A percentile compares a stretch with the other conserved stretches of the same genome.
Evolutionary conservation across 176 grass and related monocot genomes (phyloP).

Genomic region (Chloris gayana): DNA sequence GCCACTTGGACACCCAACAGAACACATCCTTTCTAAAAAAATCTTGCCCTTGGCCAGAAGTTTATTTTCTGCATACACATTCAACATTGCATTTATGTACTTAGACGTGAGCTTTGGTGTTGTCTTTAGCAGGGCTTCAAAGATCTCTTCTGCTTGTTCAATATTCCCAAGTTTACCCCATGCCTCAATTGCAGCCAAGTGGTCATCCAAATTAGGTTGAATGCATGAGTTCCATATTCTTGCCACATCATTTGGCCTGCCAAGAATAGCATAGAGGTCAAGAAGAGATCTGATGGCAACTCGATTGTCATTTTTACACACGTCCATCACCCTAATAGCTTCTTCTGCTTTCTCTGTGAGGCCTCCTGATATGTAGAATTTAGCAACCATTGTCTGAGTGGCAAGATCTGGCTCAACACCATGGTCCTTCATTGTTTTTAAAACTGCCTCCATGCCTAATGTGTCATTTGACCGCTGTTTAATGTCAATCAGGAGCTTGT

Average conservation of each 20-base stretch:
- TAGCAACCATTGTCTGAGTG: constrained; percentile 40
- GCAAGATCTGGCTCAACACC: constrained; percentile 53
- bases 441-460: constrained; percentile 61
- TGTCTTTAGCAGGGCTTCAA: constrained; percentile 54
- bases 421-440: constrained; percentile 60
- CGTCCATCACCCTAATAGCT: constrained; percentile 57
- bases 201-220: constrained; percentile 58
- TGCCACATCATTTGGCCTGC: constrained; percentile 55
- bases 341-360: constrained; percentile 69
- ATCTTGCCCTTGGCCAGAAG: constrained; percentile 62
- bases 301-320: constrained; percentile 38
- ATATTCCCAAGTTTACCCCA: constrained; percentile 65
- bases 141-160: constrained; percentile 54
- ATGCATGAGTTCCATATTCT: constrained; percentile 69
- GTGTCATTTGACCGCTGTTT: constrained; percentile 70
- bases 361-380: constrained; percentile 58
- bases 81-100: constrained; percentile 65
- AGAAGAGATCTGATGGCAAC: constrained; percentile 55
- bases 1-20: constrained; percentile 33
- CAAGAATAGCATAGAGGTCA: constrained; percentile 66
- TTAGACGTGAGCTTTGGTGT: constrained; percentile 48
- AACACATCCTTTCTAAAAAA: constrained; percentile 62
- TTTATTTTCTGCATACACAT: constrained; percentile 70
- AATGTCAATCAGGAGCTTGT: constrained; percentile 73
- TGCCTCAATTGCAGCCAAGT: constrained; percentile 67